Percentiles rank a stretch among this genome's conserved stretches.
phyloP scores from a whole-genome alignment of 2,329 filamentous ascomycete species.

The Talaromyces marneffei region DNA sequence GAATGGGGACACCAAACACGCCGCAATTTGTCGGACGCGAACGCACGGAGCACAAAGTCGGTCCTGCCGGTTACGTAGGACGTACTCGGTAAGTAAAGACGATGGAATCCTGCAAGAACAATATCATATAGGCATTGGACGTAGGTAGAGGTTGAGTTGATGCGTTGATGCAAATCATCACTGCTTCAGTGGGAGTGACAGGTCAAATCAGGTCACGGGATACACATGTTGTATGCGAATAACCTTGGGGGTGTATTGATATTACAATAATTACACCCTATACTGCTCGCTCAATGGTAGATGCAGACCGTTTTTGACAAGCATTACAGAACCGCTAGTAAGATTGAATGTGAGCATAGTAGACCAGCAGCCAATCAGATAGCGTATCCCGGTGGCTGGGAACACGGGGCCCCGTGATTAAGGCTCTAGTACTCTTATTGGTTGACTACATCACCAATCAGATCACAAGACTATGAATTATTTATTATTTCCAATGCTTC shows the following conservation, averaged over 20 bases:
- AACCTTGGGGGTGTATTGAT: background rate
- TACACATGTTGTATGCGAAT: background rate
- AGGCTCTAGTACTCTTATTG: background rate
- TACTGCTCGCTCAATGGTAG: background rate
- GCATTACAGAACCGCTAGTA: background rate
- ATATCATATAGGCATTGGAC: background rate
- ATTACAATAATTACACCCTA: background rate
- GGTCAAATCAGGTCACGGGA: slow-evolving; percentile 3
- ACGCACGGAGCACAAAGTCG: slow-evolving; percentile 9
- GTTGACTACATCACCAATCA: background rate
- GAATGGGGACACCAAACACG: background rate
- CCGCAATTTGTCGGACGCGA: slow-evolving; percentile 10
- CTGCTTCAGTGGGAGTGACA: background rate
- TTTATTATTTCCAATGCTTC: background rate
- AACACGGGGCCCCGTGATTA: background rate
- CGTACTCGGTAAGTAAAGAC: background rate
- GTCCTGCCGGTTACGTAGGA: background rate
- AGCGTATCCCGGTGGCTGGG: background rate
- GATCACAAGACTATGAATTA: background rate
- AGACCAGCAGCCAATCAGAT: background rate
- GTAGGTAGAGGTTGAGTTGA: background rate
- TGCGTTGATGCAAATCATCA: background rate
- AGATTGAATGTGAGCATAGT: background rate
- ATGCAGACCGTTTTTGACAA: background rate
- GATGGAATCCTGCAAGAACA: background rate